phyloP scores from a whole-genome alignment of 2,329 filamentous ascomycete genomes.

The Stachybotrys chlorohalonatus region DNA sequence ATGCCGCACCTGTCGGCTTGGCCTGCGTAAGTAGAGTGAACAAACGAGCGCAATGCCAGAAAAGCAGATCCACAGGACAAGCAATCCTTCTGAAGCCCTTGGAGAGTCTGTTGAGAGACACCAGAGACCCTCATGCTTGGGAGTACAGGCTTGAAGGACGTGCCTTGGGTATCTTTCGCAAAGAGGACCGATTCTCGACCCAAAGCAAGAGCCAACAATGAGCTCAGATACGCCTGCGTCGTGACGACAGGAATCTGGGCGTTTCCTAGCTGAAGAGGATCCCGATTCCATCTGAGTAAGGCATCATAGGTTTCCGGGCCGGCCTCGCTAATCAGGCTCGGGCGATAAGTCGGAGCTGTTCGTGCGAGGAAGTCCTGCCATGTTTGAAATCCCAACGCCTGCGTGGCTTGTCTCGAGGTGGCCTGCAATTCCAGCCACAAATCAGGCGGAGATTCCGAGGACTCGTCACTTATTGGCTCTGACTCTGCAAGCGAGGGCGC shows the following conservation, averaged over 20 bases:
- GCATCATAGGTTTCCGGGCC: slow-evolving; percentile 59
- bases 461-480: slow-evolving; percentile 1
- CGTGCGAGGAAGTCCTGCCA: slow-evolving; percentile 60
- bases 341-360: slow-evolving; percentile 23
- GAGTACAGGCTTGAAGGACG: slow-evolving; percentile 41
- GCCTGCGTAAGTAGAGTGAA: slow-evolving; percentile 34
- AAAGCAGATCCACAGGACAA: slow-evolving; percentile 37
- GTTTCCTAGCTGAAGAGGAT: slow-evolving; percentile 28
- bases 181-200: slow-evolving; percentile 68
- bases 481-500: not conserved
- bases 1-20: slow-evolving; percentile 37
- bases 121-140: slow-evolving; percentile 44
- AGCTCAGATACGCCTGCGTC: slow-evolving; percentile 39
- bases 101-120: slow-evolving; percentile 41
- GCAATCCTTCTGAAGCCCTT: slow-evolving; percentile 36
- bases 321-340: slow-evolving; percentile 59
- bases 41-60: slow-evolving; percentile 35
- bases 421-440: slow-evolving; percentile 38
- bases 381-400: slow-evolving; percentile 41
- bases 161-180: slow-evolving; percentile 42
- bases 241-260: slow-evolving; percentile 34
- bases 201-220: slow-evolving; percentile 57
- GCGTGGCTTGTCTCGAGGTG: slow-evolving; percentile 6
- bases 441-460: slow-evolving; percentile 9
- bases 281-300: slow-evolving; percentile 34